A percentile compares a stretch with the other conserved stretches of the same genome.
Evolutionary conservation across 75 land plant species (phyloP).

Genomic region (Picea sitchensis): DNA sequence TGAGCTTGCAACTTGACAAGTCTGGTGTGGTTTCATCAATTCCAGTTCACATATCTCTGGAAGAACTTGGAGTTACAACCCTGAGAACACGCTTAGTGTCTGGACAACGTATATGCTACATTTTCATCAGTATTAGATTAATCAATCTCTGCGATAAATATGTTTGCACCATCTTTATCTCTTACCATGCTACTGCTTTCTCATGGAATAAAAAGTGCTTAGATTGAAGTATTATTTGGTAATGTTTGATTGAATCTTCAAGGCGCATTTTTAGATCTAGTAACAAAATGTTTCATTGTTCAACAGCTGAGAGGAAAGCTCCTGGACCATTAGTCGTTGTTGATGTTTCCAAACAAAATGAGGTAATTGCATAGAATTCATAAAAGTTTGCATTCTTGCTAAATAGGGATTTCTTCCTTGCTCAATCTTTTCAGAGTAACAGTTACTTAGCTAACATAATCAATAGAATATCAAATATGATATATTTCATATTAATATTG

Average conservation of each 20-base stretch:
- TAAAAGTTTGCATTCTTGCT: conserved; percentile 8
- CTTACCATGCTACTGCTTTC: background rate
- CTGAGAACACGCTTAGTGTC: conserved; percentile 60
- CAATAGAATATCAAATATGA: background rate
- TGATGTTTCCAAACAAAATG: conserved; percentile 56
- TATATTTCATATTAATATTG: background rate
- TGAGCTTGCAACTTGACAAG: conserved; percentile 44
- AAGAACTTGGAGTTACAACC: conserved; percentile 39
- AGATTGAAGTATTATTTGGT: background rate
- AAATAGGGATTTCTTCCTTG: background rate
- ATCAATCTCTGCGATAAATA: background rate
- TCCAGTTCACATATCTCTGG: conserved; percentile 51
- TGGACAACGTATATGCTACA: conserved; percentile 31
- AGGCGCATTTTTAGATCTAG: background rate
- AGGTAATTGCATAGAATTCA: conserved; percentile 40
- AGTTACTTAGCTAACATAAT: background rate
- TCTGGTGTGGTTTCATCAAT: conserved; percentile 46
- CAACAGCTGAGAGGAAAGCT: conserved; percentile 47
- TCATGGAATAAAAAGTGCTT: background rate
- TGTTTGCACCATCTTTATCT: background rate
- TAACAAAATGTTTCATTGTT: background rate
- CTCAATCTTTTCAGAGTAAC: background rate
- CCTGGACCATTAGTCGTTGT: conserved; percentile 87
- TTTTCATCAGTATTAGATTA: background rate
- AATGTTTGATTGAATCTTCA: background rate